phyloP scores from a whole-genome alignment of 495 filamentous ascomycete genomes.

The Ramalina peruviana region DNA sequence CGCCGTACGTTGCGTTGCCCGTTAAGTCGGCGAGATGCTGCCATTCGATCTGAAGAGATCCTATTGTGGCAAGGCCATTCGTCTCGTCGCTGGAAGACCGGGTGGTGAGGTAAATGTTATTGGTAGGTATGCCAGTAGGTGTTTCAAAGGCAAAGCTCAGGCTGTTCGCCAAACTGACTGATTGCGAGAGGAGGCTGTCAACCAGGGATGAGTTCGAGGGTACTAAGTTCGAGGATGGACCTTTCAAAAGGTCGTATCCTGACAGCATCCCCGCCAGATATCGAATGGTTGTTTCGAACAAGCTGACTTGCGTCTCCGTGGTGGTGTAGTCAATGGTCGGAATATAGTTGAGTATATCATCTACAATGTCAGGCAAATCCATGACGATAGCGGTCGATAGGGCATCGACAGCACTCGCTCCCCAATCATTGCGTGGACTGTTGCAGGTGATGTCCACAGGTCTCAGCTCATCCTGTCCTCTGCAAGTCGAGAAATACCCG shows the following conservation, averaged over 20 bases:
- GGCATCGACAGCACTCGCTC: conserved; percentile 71
- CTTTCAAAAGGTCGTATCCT: conserved; percentile 67
- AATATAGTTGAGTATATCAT: conserved; percentile 55
- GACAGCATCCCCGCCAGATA: conserved; percentile 75
- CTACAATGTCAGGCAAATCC: conserved; percentile 52
- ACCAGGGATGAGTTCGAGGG: conserved; percentile 30
- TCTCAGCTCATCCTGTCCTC: conserved; percentile 4
- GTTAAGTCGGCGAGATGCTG: conserved; percentile 67
- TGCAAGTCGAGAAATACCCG: conserved; percentile 40
- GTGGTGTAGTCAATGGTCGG: conserved; percentile 56
- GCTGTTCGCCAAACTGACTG: conserved; percentile 51
- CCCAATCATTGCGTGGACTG: conserved; percentile 64
- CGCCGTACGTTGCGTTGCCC: conserved; percentile 45
- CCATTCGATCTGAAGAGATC: conserved; percentile 74
- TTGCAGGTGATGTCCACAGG: conserved; percentile 5
- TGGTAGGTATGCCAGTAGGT: conserved; percentile 59
- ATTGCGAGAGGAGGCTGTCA: conserved; percentile 48
- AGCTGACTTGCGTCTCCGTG: conserved; percentile 37
- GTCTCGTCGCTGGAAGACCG: conserved; percentile 33
- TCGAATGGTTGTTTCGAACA: conserved; percentile 85
- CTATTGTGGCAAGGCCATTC: conserved; percentile 61
- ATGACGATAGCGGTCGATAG: conserved; percentile 71
- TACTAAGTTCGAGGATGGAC: conserved; percentile 42
- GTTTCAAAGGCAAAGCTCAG: conserved; percentile 72
- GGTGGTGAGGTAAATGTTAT: conserved; percentile 47